Conservation (phyloP, 768 basidiomycete species). For the Suillus subluteus region DNA sequence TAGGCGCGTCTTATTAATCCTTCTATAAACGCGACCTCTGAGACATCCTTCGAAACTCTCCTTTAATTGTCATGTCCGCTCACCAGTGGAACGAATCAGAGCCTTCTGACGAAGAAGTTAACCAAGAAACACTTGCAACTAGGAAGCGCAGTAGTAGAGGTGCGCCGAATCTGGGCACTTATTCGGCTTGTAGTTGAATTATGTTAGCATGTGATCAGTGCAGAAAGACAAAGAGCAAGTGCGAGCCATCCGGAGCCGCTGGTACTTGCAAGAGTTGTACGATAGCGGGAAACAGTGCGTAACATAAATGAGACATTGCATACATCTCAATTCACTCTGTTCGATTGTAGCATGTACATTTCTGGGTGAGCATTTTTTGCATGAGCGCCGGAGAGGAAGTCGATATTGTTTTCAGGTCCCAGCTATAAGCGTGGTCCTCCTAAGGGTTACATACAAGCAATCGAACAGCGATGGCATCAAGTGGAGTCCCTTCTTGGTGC, state of each 20-base stretch:
- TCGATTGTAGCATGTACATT: conserved; percentile 62
- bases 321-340: conserved; percentile 15
- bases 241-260: conserved; percentile 59
- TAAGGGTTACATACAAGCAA: conserved; percentile 91
- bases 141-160: conserved; percentile 71
- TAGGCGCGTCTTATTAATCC: conserved; percentile 10
- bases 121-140: conserved; percentile 43
- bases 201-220: conserved; percentile 82
- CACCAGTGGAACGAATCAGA: conserved; percentile 60
- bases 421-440: conserved; percentile 85
- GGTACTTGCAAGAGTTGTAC: conserved; percentile 67
- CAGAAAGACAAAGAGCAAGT: conserved; percentile 87
- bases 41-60: conserved; percentile 14
- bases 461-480: conserved; percentile 90
- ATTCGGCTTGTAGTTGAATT: neutral
- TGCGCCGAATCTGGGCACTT: conserved; percentile 24
- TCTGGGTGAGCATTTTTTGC: conserved; percentile 44
- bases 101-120: conserved; percentile 58
- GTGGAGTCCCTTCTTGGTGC: conserved; percentile 89
- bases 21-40: conserved; percentile 23
- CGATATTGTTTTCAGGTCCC: conserved; percentile 50
- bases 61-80: conserved; percentile 29
- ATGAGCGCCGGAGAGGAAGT: neutral
- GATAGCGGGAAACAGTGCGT: conserved; percentile 55
- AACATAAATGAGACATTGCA: neutral